Conservation (phyloP, 2,329 filamentous ascomycete genomes). For the Nemania abortiva region DNA sequence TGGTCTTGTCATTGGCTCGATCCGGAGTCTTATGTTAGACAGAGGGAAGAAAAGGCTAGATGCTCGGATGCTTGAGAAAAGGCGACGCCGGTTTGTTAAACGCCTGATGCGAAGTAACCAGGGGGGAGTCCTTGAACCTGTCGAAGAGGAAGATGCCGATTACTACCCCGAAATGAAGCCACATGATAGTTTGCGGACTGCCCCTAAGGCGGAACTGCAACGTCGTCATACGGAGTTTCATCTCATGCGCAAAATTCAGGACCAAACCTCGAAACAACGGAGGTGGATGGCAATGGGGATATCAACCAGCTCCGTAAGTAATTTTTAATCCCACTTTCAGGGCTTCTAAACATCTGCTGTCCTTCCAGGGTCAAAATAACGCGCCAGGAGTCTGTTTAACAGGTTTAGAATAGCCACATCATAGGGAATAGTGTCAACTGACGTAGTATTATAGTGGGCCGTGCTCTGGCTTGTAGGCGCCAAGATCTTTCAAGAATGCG, state of each 20-base stretch:
- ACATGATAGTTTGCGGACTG: conserved; percentile 41
- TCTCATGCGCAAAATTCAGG: conserved; percentile 85
- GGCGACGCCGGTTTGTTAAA: conserved; percentile 62
- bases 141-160: conserved; percentile 49
- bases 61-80: conserved; percentile 70
- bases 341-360: not conserved
- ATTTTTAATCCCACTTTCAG: not conserved
- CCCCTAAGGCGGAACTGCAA: conserved; percentile 61
- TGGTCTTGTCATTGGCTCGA: conserved; percentile 84
- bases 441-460: conserved; percentile 62
- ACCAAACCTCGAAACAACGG: conserved; percentile 71
- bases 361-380: not conserved
- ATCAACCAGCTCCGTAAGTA: conserved; percentile 66
- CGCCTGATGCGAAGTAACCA: conserved; percentile 60
- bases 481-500: conserved; percentile 72
- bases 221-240: conserved; percentile 78
- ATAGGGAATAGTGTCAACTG: not conserved
- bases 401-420: not conserved
- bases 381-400: not conserved
- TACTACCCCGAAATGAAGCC: conserved; percentile 35
- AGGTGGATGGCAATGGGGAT: conserved; percentile 80
- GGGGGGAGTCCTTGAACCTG: conserved; percentile 63
- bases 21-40: conserved; percentile 74
- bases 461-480: conserved; percentile 86
- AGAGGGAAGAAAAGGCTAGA: conserved; percentile 66